Base-by-base conservation (phyloP, 2,329 filamentous ascomycete genomes). In the Hymenoscyphus salicellus region DNA sequence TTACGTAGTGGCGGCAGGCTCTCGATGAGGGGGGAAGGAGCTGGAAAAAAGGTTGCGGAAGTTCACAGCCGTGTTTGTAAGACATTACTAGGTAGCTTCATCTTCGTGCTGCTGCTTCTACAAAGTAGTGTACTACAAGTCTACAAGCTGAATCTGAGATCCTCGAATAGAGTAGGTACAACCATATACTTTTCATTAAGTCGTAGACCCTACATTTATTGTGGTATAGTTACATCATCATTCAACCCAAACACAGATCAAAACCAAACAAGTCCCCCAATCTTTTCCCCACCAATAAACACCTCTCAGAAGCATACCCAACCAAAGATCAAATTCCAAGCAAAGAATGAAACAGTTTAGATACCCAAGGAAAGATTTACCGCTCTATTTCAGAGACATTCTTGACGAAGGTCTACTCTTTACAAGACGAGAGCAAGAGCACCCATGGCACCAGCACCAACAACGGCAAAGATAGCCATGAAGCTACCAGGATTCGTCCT, bases 401-500 rank as follows among this genome's bases (percentile, higher is more conserved):
- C 7, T 30, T 5, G 5, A n/a, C n/a, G 5, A 2, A 17, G 17
- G 6, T 17, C 28, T 30, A 33, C 33, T 46, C 49, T 38, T 38
- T 61, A 61, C 60, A 61, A 55, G 14, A 61, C 43, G n/a, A 61
- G 23, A n/a, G 60, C 60, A 38, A 55, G 17, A 26, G 33, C 60
- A 36, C 60, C 60, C 11, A 61, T 20, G 14, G 49, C 49, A 5
- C 60, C 60, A 43, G 60, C 60, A 1, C 60, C 60, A 41, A 61
- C 11, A n/a, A 28, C 46, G 41, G 60, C 60, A 41, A 55, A 10
- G 5, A 61, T 16, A 2, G 49, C 46, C 43, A 55, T 38, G n/a
- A 61, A 33, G 20, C 17, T 5, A 8, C 43, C 33, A 16, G 60
- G 60, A 8, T 32, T 32, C 7, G 20, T 26, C 33, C 11, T 61